Evolutionary conservation across 78 protist genomes (phyloP).

Genomic region (Polysphondylium violaceum): DNA sequence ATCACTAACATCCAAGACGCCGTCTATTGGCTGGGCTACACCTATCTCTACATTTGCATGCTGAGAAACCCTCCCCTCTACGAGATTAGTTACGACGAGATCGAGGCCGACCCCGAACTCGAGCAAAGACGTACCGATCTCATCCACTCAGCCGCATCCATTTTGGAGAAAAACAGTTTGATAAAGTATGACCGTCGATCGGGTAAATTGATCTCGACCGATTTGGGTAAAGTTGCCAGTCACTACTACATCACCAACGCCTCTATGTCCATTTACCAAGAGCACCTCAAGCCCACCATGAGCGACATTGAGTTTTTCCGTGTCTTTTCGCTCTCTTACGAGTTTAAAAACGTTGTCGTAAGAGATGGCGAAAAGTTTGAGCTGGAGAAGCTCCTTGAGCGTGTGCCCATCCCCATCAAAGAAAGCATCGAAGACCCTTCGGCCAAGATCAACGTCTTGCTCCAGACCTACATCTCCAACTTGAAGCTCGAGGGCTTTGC

Average conservation of each 20-base stretch:
- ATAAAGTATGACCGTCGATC: conserved; percentile 94
- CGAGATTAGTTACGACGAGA: conserved; percentile 84
- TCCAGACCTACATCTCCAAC: conserved; percentile 98
- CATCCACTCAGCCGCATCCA: conserved; percentile 95
- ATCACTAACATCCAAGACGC: conserved; percentile 94
- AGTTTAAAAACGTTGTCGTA: conserved; percentile 94
- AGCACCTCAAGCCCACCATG: conserved; percentile 91
- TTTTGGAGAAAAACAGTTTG: conserved; percentile 90
- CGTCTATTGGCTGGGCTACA: conserved; percentile 96
- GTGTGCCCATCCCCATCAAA: conserved; percentile 93
- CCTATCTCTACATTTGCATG: conserved; percentile 98
- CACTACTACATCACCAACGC: conserved; percentile 95
- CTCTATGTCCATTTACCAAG: conserved; percentile 90
- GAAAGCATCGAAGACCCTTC: conserved; percentile 81
- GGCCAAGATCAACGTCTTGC: conserved; percentile 94
- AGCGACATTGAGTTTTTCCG: conserved; percentile 96
- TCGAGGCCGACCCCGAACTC: conserved; percentile 78
- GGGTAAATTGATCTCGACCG: conserved; percentile 91
- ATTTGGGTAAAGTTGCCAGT: conserved; percentile 98
- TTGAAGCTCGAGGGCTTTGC: conserved; percentile 97
- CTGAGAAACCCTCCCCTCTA: conserved; percentile 94
- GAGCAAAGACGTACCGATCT: conserved; percentile 91
- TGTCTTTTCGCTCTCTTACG: conserved; percentile 89
- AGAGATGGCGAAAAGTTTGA: conserved; percentile 98
- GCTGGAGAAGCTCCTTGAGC: conserved; percentile 92